Percentiles rank a stretch among this genome's conserved stretches.
Evolutionary conservation across 495 filamentous ascomycete species (phyloP).

Genomic region (Lasiosphaeria miniovina): DNA sequence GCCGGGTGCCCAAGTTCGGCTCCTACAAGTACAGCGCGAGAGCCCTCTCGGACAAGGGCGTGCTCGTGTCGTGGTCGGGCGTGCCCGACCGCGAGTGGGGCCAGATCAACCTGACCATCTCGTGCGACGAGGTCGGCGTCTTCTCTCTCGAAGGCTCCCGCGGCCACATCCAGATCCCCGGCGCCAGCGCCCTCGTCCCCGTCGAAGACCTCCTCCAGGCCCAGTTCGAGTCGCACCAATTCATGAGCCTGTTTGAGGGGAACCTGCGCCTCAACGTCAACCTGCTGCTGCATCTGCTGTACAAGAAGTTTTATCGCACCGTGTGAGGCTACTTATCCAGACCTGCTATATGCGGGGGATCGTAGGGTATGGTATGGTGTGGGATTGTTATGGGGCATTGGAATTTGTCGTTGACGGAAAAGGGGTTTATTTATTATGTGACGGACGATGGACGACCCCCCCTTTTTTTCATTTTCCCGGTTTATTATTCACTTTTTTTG

Average conservation of each 20-base stretch:
- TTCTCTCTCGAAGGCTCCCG: slow-evolving; percentile 90
- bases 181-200: slow-evolving; percentile 83
- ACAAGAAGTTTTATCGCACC: slow-evolving; percentile 95
- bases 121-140: slow-evolving; percentile 88
- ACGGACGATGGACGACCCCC: too few species aligned
- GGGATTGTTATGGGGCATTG: neutral
- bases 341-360: neutral
- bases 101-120: slow-evolving; percentile 89
- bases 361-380: neutral
- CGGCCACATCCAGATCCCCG: slow-evolving; percentile 93
- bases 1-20: slow-evolving; percentile 93
- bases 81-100: slow-evolving; percentile 85
- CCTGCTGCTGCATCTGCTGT: slow-evolving; percentile 88
- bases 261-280: slow-evolving; percentile 89
- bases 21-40: slow-evolving; percentile 94
- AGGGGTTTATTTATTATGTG: too few species aligned
- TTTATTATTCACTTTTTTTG: too few species aligned
- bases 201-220: slow-evolving; percentile 93
- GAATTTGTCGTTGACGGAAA: too few species aligned
- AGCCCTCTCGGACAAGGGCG: slow-evolving; percentile 86
- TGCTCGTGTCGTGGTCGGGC: slow-evolving; percentile 83
- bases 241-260: slow-evolving; percentile 90
- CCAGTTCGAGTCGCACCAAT: slow-evolving; percentile 94
- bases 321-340: neutral
- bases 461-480: too few species aligned